Evolutionary conservation across 495 filamentous ascomycete genomes (phyloP), one percentile per base, ranked within the genome.

Genomic region (Xylaria grammica): DNA sequence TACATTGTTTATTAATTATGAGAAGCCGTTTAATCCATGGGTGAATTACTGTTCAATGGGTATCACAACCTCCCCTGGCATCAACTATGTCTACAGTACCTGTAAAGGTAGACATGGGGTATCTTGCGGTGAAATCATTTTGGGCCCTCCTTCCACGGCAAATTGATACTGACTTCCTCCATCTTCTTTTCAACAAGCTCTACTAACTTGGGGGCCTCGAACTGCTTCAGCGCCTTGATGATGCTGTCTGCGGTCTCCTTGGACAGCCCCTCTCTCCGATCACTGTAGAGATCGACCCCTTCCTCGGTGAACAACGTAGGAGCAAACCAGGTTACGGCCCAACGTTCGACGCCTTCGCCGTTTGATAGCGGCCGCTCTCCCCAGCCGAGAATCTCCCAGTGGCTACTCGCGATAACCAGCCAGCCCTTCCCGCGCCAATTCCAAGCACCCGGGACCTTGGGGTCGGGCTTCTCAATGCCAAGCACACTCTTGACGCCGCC

Each of bases 361-460:
- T 73, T 77, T 44, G 60, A n/a, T 15, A 65, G 17, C 57, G 50
- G 58, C 45, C 72, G 66, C 65, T 86, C 78, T 0, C 90, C 90
- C 79, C 80, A 91, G 4, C 89, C 90, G 45, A 94, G 71, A 17
- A 91, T 75, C 80, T 94, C 90, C 90, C 91, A 94, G 70, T 89
- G 85, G 46, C 82, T 85, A 40, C 75, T 78, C 24, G 87, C 87
- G 53, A 92, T 83, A 62, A 77, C 82, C 67, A 94, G 71, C 83
- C 77, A 83, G 3, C 89, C 88, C 65, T 85, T 89, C 4, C 91
- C 91, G 27, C 89, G 81, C 91, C 90, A 93, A 59, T 86, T 81
- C 86, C 87, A 93, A 10, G 74, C 77, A 6, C 78, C 78, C 19
- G 77, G 80, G 46, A 73, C 73, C 4, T 50, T 67, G 4, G 72